These are phyloP conservation scores for Spizellomyces punctatus DNA, from an alignment of 192 early-diverging fungal species.

Conservation along the genomic window DNA sequence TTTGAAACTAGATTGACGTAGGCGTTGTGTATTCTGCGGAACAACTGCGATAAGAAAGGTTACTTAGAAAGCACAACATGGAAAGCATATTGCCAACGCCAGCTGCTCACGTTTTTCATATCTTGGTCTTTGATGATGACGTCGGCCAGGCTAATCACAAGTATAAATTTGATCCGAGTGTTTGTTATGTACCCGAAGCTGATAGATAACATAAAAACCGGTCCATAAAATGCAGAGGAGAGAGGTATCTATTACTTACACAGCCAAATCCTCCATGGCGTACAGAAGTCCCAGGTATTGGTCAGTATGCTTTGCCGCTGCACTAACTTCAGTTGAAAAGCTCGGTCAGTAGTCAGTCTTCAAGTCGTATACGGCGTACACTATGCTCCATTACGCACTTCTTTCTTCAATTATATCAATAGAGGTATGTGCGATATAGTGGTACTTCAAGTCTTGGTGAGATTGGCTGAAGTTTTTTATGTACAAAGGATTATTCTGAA, in stretches of 20 bases:
- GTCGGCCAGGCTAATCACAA: constrained; percentile 55
- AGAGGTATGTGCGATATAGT: constrained; percentile 90
- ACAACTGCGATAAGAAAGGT: constrained; percentile 56
- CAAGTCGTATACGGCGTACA: constrained; percentile 1
- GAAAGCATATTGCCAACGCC: not conserved
- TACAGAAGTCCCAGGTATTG: constrained; percentile 87
- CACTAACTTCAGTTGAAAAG: constrained; percentile 39
- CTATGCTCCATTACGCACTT: constrained; percentile 44
- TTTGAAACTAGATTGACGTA: constrained; percentile 81
- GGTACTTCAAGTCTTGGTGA: constrained; percentile 82
- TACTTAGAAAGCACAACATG: not conserved
- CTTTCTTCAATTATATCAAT: constrained; percentile 89
- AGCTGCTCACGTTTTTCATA: constrained; percentile 68
- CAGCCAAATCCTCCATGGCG: constrained; percentile 85
- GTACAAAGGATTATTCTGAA: constrained; percentile 85
- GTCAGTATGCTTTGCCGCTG: constrained; percentile 70
- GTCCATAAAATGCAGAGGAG: not conserved
- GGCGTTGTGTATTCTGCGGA: constrained; percentile 79
- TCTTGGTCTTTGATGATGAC: constrained; percentile 77
- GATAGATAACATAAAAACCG: constrained; percentile 17
- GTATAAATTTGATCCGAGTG: constrained; percentile 72
- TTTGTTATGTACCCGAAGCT: constrained; percentile 85
- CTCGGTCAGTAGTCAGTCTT: not conserved
- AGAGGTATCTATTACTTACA: constrained; percentile 53
- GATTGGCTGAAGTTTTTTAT: constrained; percentile 75